Conservation (phyloP, 768 basidiomycete species). For the Podaxis sp. region DNA sequence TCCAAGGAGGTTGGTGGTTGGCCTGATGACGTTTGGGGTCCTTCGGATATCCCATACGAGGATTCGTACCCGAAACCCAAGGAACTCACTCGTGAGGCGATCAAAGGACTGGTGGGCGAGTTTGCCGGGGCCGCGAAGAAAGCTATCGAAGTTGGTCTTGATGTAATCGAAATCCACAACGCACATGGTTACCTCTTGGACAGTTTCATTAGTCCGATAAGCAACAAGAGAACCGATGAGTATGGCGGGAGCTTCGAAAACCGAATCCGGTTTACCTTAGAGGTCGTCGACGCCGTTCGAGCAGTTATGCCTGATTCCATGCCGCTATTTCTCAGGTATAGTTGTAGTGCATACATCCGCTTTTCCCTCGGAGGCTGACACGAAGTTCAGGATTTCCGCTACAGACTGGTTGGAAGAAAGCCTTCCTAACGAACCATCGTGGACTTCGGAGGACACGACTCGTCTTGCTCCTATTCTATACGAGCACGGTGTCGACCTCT, state of each 20-base stretch:
- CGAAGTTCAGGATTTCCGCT: slow-evolving; percentile 53
- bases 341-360: slow-evolving; percentile 4
- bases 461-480: slow-evolving; percentile 56
- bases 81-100: slow-evolving; percentile 54
- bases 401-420: slow-evolving; percentile 71
- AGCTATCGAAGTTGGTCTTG: slow-evolving; percentile 57
- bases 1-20: slow-evolving; percentile 43
- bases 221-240: slow-evolving; percentile 64
- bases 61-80: slow-evolving; percentile 50
- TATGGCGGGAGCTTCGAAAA: slow-evolving; percentile 77
- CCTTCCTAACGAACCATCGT: slow-evolving; percentile 57
- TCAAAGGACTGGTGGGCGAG: slow-evolving; percentile 54
- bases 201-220: slow-evolving; percentile 56
- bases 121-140: slow-evolving; percentile 52
- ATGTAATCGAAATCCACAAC: slow-evolving; percentile 62
- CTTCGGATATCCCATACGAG: slow-evolving; percentile 48
- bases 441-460: slow-evolving; percentile 70
- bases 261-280: slow-evolving; percentile 58
- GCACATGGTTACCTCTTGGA: slow-evolving; percentile 63
- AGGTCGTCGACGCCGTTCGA: slow-evolving; percentile 65
- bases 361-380: neutral
- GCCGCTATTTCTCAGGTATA: slow-evolving; percentile 70
- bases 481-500: slow-evolving; percentile 68
- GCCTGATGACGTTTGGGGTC: slow-evolving; percentile 53
- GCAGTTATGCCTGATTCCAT: slow-evolving; percentile 54